Evolutionary conservation across 2,329 filamentous ascomycete species (phyloP), one percentile per base, ranked within the genome.

Genomic region (Pyrenophora graminea): DNA sequence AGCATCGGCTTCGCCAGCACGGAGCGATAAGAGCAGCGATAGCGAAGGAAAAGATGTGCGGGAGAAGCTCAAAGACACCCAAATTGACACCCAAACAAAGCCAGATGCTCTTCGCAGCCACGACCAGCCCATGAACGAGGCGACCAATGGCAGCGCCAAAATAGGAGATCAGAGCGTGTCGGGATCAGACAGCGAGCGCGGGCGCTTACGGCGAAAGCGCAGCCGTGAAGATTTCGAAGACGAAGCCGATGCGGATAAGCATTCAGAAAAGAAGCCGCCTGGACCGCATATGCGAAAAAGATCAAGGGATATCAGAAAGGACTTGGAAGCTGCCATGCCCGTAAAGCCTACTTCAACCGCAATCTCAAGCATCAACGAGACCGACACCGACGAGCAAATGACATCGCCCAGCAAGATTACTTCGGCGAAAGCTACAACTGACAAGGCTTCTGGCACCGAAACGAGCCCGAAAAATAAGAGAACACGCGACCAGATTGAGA

Each of bases 11-110:
- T 70, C 70, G 2, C 69, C 69, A 23, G 60, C 69, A 32, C 67
- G 60, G 32, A 74, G 71, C 51, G 77, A 80, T 55, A 73, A 61
- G 52, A 71, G 69, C 58, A 70, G 70, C 49, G 77, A 79, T 36
- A 74, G 72, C 51, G 78, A 80, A 53, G 83, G 85, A 67, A 79
- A 78, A 53, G 82, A 82, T 7, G 81, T 85, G 32, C 76, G 84
- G 51, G 80, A 85, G 66, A 82, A 85, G 70, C 73, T 87, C 46
- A 81, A 84, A 69, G 80, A 85, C 62, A 84, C 84, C 3, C 78
- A 80, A n/a, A 84, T 86, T 48, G 79, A 79, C 33, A 72, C 76
- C 45, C 61, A 65, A 38, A 38, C 59, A 38, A 55, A 56, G 15
- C 58, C 62, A 13, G 59, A 68, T 31, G 48, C 58, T 45, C 45